These are phyloP conservation scores for Botrytis aclada DNA, from an alignment of 2,329 filamentous ascomycete genomes.

Conservation along the genomic window DNA sequence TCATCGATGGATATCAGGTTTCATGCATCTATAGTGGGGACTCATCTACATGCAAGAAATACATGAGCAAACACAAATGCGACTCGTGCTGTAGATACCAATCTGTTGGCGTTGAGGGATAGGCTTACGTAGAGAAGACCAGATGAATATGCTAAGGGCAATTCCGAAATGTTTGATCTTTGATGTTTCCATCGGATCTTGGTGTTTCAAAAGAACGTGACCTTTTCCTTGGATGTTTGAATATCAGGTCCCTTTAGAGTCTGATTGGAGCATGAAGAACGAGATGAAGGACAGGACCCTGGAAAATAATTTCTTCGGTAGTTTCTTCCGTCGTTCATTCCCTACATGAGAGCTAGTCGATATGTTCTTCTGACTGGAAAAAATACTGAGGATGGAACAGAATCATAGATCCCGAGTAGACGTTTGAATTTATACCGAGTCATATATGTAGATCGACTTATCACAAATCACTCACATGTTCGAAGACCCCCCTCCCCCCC, in stretches of 20 bases:
- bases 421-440: neutral
- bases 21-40: neutral
- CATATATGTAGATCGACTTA: neutral
- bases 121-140: neutral
- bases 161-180: conserved; percentile 8
- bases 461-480: neutral
- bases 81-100: neutral
- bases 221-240: conserved; percentile 1
- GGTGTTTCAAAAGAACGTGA: neutral
- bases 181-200: neutral
- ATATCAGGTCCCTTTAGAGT: neutral
- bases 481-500: neutral
- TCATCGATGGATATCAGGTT: conserved; percentile 10
- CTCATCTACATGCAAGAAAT: neutral
- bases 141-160: neutral
- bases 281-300: neutral
- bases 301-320: neutral
- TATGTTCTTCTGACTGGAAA: neutral
- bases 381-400: neutral
- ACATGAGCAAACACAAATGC: neutral
- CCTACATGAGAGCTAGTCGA: neutral
- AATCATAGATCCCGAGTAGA: neutral
- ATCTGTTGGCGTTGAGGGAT: neutral
- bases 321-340: neutral
- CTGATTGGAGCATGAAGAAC: neutral